Conservation (phyloP, 140 eudicot species). For the Stevia rebaudiana region DNA sequence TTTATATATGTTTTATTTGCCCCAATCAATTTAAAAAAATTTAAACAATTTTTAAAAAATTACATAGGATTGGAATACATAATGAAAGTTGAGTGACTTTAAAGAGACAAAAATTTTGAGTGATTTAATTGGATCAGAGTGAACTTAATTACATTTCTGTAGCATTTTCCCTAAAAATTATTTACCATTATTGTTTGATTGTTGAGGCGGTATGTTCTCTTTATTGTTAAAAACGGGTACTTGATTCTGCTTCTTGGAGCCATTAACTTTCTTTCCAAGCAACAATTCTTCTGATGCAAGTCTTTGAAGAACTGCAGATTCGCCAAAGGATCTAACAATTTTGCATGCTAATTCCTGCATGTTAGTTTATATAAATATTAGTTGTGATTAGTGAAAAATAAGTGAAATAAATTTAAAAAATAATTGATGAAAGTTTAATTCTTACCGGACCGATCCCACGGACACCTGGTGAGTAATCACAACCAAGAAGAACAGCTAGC, state of each 20-base stretch:
- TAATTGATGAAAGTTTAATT: neutral
- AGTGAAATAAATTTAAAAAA: neutral
- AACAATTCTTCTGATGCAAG: conserved; percentile 66
- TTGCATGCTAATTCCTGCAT: conserved; percentile 81
- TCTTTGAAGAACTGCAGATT: conserved; percentile 57
- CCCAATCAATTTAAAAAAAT: too few species aligned
- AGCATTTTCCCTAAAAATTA: too few species aligned
- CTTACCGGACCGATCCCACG: conserved; percentile 79
- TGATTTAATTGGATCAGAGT: too few species aligned
- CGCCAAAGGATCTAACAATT: conserved; percentile 65
- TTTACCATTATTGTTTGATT: conserved; percentile 39
- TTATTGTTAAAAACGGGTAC: conserved; percentile 23
- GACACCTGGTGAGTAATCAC: conserved; percentile 84
- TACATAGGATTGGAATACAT: too few species aligned
- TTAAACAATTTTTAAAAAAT: too few species aligned
- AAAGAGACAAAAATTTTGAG: neutral
- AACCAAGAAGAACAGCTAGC: conserved; percentile 77
- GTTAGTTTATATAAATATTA: conserved; percentile 13
- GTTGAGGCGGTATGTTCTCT: conserved; percentile 41
- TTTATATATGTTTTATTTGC: too few species aligned
- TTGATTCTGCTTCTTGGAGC: conserved; percentile 43
- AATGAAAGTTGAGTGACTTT: too few species aligned
- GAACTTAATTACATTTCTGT: too few species aligned
- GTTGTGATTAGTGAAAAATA: conserved; percentile 10
- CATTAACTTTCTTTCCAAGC: conserved; percentile 46